Evolutionary conservation across 108 stramenopile genomes (phyloP), one percentile per base, ranked within the genome.

Genomic region (Licmophora abbreviata): DNA sequence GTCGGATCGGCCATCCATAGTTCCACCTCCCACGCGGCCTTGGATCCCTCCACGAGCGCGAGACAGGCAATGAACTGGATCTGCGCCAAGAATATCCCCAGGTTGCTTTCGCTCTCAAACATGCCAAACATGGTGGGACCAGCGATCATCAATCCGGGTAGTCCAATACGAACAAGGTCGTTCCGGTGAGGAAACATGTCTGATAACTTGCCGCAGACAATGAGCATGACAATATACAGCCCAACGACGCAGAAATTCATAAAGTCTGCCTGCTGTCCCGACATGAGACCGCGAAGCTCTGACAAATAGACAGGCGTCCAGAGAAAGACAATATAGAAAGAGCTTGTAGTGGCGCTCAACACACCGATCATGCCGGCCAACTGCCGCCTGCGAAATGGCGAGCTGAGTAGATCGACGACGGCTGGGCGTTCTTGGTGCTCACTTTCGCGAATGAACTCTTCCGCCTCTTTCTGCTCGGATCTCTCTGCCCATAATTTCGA

Each of bases 1-100:
- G 79, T 76, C 4, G 79, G 79, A 54, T 81, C 79, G 32, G 68
- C 52, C 79, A 81, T 81, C 79, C 79, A 81, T 22, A 81, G 44
- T 44, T 81, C 79, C 14, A 81, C 79, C 40, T 81, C 73, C 44
- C 68, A 75, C n/a, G 79, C 79, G 1, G 79, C 79, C 68, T 71
- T 76, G 26, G 56, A 54, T 10, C 79, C 79, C 54, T 76, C 64
- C 5, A 81, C 57, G 43, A 81, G 44, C 12, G 73, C 56, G 8
- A 81, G 59, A 48, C 66, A 68, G 20, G 52, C 41, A 1, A 63
- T 68, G 43, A 76, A 60, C 45, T 69, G 64, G 11, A 81, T 53
- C 41, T 81, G 79, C 3, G 63, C 79, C 17, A 81, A 23, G 6
- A 81, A 56, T 34, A 51, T 54, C 15, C 79, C 79, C 51, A 61